A percentile compares a stretch with the other conserved stretches of the same genome.
Conservation (phyloP, 2,329 filamentous ascomycete genomes). For the Periconia digitata region DNA sequence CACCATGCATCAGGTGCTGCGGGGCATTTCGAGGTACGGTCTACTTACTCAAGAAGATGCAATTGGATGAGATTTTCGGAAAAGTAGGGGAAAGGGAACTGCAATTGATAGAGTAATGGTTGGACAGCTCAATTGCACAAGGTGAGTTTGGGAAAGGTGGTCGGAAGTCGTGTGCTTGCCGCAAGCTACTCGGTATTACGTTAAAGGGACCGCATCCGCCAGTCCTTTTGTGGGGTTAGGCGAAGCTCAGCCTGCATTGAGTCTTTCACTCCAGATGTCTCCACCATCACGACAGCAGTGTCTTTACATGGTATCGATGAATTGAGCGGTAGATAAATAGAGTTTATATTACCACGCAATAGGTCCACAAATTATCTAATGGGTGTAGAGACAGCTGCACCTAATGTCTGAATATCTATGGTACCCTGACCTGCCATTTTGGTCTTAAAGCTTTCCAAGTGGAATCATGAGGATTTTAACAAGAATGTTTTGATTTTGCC, state of each 20-base stretch:
- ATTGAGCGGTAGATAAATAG: too few species aligned
- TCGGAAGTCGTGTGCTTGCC: background rate
- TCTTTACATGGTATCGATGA: background rate
- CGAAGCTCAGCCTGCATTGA: background rate
- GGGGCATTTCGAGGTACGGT: conserved; percentile 9
- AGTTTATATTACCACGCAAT: too few species aligned
- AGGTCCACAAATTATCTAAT: too few species aligned
- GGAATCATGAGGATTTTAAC: too few species aligned
- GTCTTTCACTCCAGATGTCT: background rate
- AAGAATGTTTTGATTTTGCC: too few species aligned
- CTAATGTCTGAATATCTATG: too few species aligned
- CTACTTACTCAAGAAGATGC: background rate
- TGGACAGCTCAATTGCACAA: background rate
- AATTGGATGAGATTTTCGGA: background rate
- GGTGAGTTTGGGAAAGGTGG: background rate
- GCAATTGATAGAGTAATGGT: conserved; percentile 1
- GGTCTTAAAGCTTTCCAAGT: too few species aligned
- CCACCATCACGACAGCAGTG: background rate
- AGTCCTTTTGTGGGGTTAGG: conserved; percentile 4
- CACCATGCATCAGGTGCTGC: conserved; percentile 1
- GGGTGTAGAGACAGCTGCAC: too few species aligned
- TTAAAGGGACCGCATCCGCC: background rate
- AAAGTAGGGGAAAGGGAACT: background rate
- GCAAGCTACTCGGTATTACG: background rate
- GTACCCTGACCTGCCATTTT: too few species aligned